Base-by-base conservation (phyloP, 192 early-diverging fungal genomes). In the Coemansia sp. region DNA sequence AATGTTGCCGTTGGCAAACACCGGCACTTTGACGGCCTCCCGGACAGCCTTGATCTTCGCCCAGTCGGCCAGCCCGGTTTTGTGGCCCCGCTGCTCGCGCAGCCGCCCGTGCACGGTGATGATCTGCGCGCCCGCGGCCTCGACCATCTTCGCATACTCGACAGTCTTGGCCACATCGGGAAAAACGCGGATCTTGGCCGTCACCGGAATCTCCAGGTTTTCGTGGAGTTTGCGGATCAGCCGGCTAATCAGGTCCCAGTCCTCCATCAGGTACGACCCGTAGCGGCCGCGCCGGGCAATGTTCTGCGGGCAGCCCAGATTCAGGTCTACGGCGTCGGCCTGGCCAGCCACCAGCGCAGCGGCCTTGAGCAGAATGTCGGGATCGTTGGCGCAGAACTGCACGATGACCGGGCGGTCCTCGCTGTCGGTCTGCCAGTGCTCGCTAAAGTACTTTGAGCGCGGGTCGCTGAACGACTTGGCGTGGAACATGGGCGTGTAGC, bases 401-500 rank as follows among this genome's bases (percentile, higher is more conserved):
- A 86, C 90, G 17, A 95, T 81, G 28, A 95, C 75, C 7, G 93
- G 93, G 30, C 86, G 55, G 64, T 99, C 94, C 9, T 70, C 62
- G 22, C 77, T 78, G 3, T 83, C 81, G 3, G 69, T 83, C 55
- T 79, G 65, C 86, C 88, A 92, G 36, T 85, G 82, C 52, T 92
- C 90, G n/a, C 75, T 55, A 31, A 83, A 74, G 61, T 90, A 92
- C 53, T 79, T 83, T 57, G 75, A 53, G 27, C 64, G 56, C 5
- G 79, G 75, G 26, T 92, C 84, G 43, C 75, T 62, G 69, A 99
- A 99, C 11, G 93, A 50, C 40, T 83, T 83, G 4, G 95, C 93
- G 54, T 99, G 90, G 63, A 98, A 89, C 96, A 98, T 98, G 40
- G 97, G 97, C 9, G 97, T 97, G 70, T 92, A 98, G 75, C 93